phyloP scores from a whole-genome alignment of 2,329 filamentous ascomycete genomes.

The Aspergillus udagawae region DNA sequence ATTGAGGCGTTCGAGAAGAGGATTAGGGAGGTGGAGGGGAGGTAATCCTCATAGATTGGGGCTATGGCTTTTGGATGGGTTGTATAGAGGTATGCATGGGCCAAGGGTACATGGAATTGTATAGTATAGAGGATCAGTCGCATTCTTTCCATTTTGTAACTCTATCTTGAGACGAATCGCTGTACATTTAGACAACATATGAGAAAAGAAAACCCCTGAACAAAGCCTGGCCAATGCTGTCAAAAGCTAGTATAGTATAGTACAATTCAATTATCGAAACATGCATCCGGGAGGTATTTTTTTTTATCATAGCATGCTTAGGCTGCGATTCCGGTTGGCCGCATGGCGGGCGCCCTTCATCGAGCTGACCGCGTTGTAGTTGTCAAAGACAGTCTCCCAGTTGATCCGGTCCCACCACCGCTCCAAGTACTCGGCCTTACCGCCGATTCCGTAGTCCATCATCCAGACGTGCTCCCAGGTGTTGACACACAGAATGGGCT shows the following conservation, averaged over 20 bases:
- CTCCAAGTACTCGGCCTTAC: conserved; percentile 72
- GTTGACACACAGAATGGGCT: conserved; percentile 83
- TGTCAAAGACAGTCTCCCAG: conserved; percentile 68
- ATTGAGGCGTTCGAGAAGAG: conserved; percentile 87
- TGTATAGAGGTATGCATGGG: conserved; percentile 1
- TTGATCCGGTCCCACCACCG: conserved; percentile 86
- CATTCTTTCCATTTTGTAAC: conserved; percentile 4
- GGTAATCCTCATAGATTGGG: background rate
- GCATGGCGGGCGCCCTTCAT: conserved; percentile 19
- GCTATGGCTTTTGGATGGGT: background rate
- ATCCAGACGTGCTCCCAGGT: conserved; percentile 96
- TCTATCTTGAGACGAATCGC: conserved; percentile 13
- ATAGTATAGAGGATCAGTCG: conserved; percentile 22
- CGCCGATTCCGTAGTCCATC: conserved; percentile 70
- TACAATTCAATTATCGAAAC: conserved; percentile 26
- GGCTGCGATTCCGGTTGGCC: conserved; percentile 18
- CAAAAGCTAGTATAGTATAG: conserved; percentile 12
- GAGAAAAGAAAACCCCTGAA: conserved; percentile 9
- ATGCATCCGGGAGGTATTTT: conserved; percentile 4
- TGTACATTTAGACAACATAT: conserved; percentile 19
- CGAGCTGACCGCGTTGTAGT: conserved; percentile 34
- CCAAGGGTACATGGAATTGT: conserved; percentile 17
- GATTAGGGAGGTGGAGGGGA: conserved; percentile 56
- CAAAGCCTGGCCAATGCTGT: conserved; percentile 8
- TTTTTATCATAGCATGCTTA: conserved; percentile 22